phyloP scores from a whole-genome alignment of 108 stramenopile species.

The Fragilariopsis cylindrus region DNA sequence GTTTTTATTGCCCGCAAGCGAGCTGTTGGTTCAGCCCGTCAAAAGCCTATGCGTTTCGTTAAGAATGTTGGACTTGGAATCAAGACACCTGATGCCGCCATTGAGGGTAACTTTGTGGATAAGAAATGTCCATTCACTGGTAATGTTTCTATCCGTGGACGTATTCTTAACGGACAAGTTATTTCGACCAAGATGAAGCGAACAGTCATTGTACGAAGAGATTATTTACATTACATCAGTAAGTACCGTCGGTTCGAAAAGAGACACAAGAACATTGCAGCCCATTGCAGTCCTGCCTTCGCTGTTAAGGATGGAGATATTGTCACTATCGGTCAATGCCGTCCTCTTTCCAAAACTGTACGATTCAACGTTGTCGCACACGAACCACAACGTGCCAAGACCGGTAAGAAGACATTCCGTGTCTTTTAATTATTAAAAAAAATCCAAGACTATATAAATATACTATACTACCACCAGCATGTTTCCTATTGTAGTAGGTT shows the following conservation, averaged over 20 bases:
- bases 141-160: slow-evolving; percentile 97
- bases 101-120: slow-evolving; percentile 97
- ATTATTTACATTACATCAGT: slow-evolving; percentile 98
- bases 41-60: slow-evolving; percentile 94
- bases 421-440: slow-evolving; percentile 63
- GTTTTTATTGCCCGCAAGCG: slow-evolving; percentile 98
- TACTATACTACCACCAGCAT: too few species aligned
- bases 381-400: slow-evolving; percentile 71
- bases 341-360: slow-evolving; percentile 99
- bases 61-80: slow-evolving; percentile 98
- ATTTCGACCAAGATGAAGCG: slow-evolving; percentile 99
- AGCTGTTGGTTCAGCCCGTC: slow-evolving; percentile 61
- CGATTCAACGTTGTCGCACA: slow-evolving; percentile 94
- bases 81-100: slow-evolving; percentile 97
- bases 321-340: slow-evolving; percentile 99
- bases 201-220: slow-evolving; percentile 98
- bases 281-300: slow-evolving; percentile 98
- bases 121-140: slow-evolving; percentile 99
- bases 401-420: slow-evolving; percentile 91
- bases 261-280: slow-evolving; percentile 99
- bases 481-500: too few species aligned
- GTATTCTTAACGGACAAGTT: slow-evolving; percentile 97
- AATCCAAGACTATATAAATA: background rate
- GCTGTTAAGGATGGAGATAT: slow-evolving; percentile 98
- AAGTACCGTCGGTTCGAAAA: slow-evolving; percentile 99